Base-by-base conservation (phyloP, 148 eudicot species). In the Vaccinium darrowii region DNA sequence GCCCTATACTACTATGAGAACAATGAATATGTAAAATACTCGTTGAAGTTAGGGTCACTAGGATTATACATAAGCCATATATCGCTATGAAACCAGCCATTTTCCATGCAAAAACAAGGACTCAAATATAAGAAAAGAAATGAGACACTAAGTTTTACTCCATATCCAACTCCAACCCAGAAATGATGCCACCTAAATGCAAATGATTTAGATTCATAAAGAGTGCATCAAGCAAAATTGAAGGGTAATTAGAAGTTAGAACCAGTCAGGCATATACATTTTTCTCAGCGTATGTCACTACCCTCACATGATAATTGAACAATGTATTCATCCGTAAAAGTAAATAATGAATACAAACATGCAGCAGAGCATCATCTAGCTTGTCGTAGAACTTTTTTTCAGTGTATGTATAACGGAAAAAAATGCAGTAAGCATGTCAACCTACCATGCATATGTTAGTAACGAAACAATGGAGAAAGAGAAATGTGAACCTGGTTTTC, bases 101-200 rank as follows among this genome's bases (percentile, higher is more conserved):
- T 30, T 49, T 76, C 56, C 79, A 9, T 21, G 16, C 27, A 76
- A 52, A 76, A 52, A 76, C 78, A 74, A 74, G 78, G 78, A 74
- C 7, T 74, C 25, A 39, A 7, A 74, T 39, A 74, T 6, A 39
- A 74, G 78, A 23, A 8, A 76, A 76, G 12, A 3, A 58, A n/a
- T 51, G 15, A 51, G 13, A 77, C 57, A 21, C 58, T 77, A 77
- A 33, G 10, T n/a, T n/a, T 18, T 50, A 77, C 23, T 3, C 33
- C 33, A 77, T 52, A 23, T 50, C 80, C n/a, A n/a, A 63, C 69
- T 21, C 27, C 2, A 13, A 76, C 56, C 54, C 79, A 76, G 0
- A n/a, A 77, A 21, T 77, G 53, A 80, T 39, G 23, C 25, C 51
- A 30, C 51, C 8, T 49, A n/a, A 62, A 62, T 62, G 69, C 11